Conservation (phyloP, 305 asterid genomes). For the Salvia sclarea region DNA sequence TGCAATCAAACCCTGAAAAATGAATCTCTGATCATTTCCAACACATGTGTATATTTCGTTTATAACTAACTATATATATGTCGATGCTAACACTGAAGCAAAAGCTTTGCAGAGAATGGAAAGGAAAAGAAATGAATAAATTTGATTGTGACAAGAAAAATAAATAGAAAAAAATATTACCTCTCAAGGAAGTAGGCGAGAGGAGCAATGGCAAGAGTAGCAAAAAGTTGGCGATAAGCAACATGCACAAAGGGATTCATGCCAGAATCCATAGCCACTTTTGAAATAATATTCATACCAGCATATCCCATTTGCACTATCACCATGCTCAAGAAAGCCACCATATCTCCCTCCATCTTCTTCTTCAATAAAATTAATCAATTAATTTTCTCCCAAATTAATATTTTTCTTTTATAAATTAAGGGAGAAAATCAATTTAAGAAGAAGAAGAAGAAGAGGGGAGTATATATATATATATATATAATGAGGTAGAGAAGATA, state of each 20-base stretch:
- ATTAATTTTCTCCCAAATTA: not conserved
- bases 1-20: not conserved
- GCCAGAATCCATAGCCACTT: slow-evolving; percentile 89
- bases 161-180: slow-evolving; percentile 30
- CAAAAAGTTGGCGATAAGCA: slow-evolving; percentile 86
- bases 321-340: slow-evolving; percentile 69
- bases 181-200: slow-evolving; percentile 81
- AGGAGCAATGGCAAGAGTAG: slow-evolving; percentile 61
- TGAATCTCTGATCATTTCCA: no score
- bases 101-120: no score
- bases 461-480: no score
- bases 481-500: no score
- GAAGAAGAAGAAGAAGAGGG: no score
- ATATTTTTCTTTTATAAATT: not conserved
- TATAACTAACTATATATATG: no score
- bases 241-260: slow-evolving; percentile 87
- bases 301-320: slow-evolving; percentile 79
- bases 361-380: not conserved
- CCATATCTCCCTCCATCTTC: slow-evolving; percentile 47
- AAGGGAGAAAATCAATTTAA: not conserved
- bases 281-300: slow-evolving; percentile 81
- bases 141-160: not conserved
- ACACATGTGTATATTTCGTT: no score
- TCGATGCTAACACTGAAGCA: no score
- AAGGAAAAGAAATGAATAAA: not conserved